phyloP scores from a whole-genome alignment of 2,329 filamentous ascomycete genomes.

The Blastomyces parvus region DNA sequence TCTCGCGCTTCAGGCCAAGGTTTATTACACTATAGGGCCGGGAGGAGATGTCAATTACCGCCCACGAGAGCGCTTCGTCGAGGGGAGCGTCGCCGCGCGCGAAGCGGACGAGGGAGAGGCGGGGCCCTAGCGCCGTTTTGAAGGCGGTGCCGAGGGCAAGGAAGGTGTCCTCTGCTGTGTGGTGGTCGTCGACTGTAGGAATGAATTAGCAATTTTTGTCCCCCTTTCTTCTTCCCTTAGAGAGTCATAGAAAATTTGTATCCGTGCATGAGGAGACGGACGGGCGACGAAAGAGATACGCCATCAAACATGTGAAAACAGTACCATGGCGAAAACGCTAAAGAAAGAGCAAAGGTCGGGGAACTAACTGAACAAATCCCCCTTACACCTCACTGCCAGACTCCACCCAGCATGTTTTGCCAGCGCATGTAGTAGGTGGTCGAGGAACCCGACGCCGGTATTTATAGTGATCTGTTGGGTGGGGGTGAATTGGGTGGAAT shows the following conservation, averaged over 20 bases:
- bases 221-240: background rate
- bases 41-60: conserved; percentile 90
- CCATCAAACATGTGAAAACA: background rate
- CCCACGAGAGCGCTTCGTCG: conserved; percentile 87
- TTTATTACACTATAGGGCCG: conserved; percentile 78
- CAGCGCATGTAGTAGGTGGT: conserved; percentile 96
- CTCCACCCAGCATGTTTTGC: conserved; percentile 96
- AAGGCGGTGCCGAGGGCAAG: conserved; percentile 84
- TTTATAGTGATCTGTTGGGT: conserved; percentile 79
- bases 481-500: conserved; percentile 75
- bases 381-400: conserved; percentile 69
- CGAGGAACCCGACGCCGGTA: conserved; percentile 93
- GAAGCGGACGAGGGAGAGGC: conserved; percentile 77
- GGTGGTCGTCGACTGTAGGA: conserved; percentile 81
- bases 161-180: conserved; percentile 92
- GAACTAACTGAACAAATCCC: conserved; percentile 76
- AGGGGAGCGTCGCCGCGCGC: conserved; percentile 87
- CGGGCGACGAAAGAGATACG: background rate
- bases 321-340: background rate
- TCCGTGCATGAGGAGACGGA: background rate
- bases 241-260: background rate
- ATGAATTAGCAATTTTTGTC: background rate
- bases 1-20: conserved; percentile 77
- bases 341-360: background rate
- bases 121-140: conserved; percentile 64